Evolutionary conservation across 2,329 filamentous ascomycete genomes (phyloP).

Genomic region (Microcera coccophila): DNA sequence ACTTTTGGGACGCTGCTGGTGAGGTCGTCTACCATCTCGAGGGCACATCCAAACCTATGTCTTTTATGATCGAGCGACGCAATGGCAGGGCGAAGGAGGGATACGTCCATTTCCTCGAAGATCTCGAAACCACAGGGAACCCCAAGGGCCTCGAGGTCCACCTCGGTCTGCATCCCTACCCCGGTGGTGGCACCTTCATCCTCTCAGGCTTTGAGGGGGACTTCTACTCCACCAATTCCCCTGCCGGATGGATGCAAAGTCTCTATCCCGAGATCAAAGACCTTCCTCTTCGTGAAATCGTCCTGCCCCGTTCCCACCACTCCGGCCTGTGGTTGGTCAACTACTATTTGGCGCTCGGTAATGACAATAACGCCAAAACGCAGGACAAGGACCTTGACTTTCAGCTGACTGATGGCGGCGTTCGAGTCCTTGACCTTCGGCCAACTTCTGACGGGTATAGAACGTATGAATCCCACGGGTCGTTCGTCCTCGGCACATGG

Average conservation of each 20-base stretch:
- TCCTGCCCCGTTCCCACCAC: slow-evolving; percentile 32
- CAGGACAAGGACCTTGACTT: slow-evolving; percentile 18
- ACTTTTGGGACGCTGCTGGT: slow-evolving; percentile 19
- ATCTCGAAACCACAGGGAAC: slow-evolving; percentile 21
- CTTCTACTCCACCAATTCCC: slow-evolving; percentile 26
- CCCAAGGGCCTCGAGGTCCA: slow-evolving; percentile 7
- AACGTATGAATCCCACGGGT: slow-evolving; percentile 22
- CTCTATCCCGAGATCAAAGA: slow-evolving; percentile 25
- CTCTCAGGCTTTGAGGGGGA: slow-evolving; percentile 30
- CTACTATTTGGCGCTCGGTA: slow-evolving; percentile 6
- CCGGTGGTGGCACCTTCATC: slow-evolving; percentile 26
- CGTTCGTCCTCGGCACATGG: slow-evolving; percentile 7
- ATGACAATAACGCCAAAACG: slow-evolving; percentile 20
- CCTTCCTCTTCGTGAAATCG: slow-evolving; percentile 27
- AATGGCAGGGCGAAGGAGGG: slow-evolving; percentile 5
- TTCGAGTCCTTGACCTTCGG: slow-evolving; percentile 30
- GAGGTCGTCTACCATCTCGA: slow-evolving; percentile 30
- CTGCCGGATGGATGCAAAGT: slow-evolving; percentile 29
- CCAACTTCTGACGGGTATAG: slow-evolving; percentile 6
- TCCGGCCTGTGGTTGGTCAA: slow-evolving; percentile 24
- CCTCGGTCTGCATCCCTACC: slow-evolving; percentile 12
- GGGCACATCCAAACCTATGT: slow-evolving; percentile 24
- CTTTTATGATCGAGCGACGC: slow-evolving; percentile 25
- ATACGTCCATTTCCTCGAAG: slow-evolving; percentile 19
- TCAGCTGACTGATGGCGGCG: slow-evolving; percentile 27